Conservation (phyloP, 176 grass and related monocot genomes). For the Triticum monococcum region DNA sequence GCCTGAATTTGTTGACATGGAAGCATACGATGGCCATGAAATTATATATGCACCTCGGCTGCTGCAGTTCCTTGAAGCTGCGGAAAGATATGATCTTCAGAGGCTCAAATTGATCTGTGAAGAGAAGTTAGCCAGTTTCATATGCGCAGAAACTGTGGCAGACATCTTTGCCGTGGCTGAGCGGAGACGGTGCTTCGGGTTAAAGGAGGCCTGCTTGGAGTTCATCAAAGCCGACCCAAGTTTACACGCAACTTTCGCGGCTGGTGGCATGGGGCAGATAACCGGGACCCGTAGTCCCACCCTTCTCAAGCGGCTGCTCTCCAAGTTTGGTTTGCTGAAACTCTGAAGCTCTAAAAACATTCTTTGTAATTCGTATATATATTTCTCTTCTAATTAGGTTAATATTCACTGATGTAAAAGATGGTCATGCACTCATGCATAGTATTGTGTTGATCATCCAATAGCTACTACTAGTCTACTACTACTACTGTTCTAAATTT, state of each 20-base stretch:
- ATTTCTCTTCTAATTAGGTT: too few species aligned
- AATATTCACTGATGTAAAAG: not conserved
- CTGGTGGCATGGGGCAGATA: too few species aligned
- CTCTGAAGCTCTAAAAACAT: not conserved
- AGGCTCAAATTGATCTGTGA: not conserved
- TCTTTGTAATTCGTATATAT: too few species aligned
- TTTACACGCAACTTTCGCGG: too few species aligned
- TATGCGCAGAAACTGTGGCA: not conserved
- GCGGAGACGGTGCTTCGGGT: too few species aligned
- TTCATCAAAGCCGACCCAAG: too few species aligned
- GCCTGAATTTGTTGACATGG: not conserved
- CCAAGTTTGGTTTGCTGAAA: not conserved
- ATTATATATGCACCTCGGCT: not conserved
- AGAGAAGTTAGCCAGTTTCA: not conserved
- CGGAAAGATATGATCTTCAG: not conserved
- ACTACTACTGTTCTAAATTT: not conserved
- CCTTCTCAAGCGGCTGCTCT: not conserved
- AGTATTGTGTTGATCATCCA: not conserved
- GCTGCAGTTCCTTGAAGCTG: not conserved
- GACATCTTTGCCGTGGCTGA: not conserved
- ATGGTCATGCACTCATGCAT: too few species aligned
- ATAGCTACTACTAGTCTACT: not conserved
- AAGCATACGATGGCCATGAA: not conserved
- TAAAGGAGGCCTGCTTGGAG: too few species aligned
- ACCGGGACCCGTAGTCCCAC: too few species aligned